Base-by-base conservation (phyloP, 2,329 filamentous ascomycete species). In the Zasmidium angulare region DNA sequence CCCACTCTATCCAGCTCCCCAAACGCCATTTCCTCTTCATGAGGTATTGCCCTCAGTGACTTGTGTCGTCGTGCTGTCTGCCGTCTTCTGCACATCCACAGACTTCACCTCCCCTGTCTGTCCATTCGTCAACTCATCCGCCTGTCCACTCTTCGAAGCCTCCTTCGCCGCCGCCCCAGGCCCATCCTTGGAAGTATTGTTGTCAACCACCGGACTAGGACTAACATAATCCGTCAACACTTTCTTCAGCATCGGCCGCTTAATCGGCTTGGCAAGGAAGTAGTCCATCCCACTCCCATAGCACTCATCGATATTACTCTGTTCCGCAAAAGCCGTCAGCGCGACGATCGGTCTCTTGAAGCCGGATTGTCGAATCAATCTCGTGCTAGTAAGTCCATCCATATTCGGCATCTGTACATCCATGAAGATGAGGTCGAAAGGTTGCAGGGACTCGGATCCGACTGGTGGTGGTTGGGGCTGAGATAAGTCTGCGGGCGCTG, bases 361-460 rank as follows among this genome's bases (percentile, higher is more conserved):
- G 1, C 93, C 93, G 79, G 93, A 89, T 72, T 91, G 81, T 6
- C 93, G 86, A 67, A 97, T 96, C 31, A 96, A 79, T 10, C 88
- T 84, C 0, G 93, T 96, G 50, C 89, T 93, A 72, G 96, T 89
- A 22, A 97, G 78, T 1, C 93, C 93, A 70, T 96, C 92, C 14
- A 97, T 83, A 63, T 95, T 96, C 2, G 93, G 93, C 93, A 97
- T 97, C 76, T 90, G 70, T 2, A 96, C 89, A 69, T 97, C 93
- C 93, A 96, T 97, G 71, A 96, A 95, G 63, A 97, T 93, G 21
- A 97, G 81, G 67, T 96, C 90, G 71, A 93, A 96, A 1, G 84
- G 83, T n/a, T 53, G 49, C 7, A 53, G 22, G 11, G 46, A 26
- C n/a, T n/a, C n/a, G n/a, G n/a, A n/a, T n/a, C n/a, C n/a, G n/a